Evolutionary conservation across 2,329 filamentous ascomycete genomes (phyloP), one percentile per base, ranked within the genome.

Genomic region (Trichothecium roseum): DNA sequence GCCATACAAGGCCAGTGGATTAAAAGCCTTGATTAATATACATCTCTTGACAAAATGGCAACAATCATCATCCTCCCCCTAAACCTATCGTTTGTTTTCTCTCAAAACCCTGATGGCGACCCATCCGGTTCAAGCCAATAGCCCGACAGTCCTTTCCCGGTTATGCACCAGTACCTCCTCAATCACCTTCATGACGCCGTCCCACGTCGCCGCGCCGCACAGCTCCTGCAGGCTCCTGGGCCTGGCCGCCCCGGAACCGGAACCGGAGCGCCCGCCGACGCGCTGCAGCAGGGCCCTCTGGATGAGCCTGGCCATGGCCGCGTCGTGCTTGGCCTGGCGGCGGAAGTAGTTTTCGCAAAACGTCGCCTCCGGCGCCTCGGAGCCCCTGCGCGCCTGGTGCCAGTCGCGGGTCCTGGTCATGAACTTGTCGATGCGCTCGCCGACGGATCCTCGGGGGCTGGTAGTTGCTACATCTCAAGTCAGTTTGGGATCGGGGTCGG

Each of bases 351-450:
- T 48, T 13, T 41, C 40, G 18, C 46, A 45, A 34, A 60, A 62
- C 8, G 40, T 37, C 13, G 44, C 45, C 22, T 60, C 57, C n/a
- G 40, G 24, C 28, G 51, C 41, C 18, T 28, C 32, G 3, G 55
- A 60, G 5, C 43, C 50, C 36, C 60, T 60, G 45, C 57, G 54
- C 20, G 60, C 57, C 18, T 47, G 47, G 40, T 62, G 56, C 58
- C 58, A 62, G 28, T 57, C 54, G 29, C 55, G 52, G 9, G 58
- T 61, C 0, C 58, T 61, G 35, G 44, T 45, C 38, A 61, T 49
- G 14, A 55, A 40, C 27, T 61, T 56, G n/a, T 47, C 39, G 30
- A 62, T 53, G 27, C 57, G 57, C 4, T 34, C 34, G 5, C 45
- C 43, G 29, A 41, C 34, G 12, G 37, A 6, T 24, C 6, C 20